These are phyloP conservation scores for Stellera chamaejasme DNA, from an alignment of 345 rosid genomes.

Conservation along the genomic window DNA sequence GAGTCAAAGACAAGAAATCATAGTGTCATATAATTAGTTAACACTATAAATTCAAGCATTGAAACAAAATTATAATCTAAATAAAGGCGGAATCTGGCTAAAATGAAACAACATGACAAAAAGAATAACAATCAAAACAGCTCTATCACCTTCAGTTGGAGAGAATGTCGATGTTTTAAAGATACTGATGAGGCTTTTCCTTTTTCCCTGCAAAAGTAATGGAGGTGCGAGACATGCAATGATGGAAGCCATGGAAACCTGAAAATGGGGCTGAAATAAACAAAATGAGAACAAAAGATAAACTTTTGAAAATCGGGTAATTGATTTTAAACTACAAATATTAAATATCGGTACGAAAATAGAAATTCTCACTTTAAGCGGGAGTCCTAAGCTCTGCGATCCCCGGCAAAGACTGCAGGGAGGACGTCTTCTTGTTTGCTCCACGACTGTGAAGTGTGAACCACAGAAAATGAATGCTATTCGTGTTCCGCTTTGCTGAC, in stretches of 20 bases:
- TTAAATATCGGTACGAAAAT: neutral
- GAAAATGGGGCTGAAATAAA: neutral
- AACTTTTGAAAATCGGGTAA: constrained; percentile 1
- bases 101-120: neutral
- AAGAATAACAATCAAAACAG: too few species aligned
- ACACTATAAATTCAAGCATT: too few species aligned
- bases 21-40: too few species aligned
- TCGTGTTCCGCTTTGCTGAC: too few species aligned
- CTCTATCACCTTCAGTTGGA: constrained; percentile 28
- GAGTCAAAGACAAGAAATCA: too few species aligned
- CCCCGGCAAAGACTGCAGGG: too few species aligned
- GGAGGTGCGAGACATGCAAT: constrained; percentile 36
- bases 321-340: neutral
- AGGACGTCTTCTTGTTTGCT: too few species aligned
- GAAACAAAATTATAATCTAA: too few species aligned
- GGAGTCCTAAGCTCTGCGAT: too few species aligned
- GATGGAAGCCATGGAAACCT: constrained; percentile 53
- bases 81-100: neutral
- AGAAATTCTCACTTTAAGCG: too few species aligned
- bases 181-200: constrained; percentile 25
- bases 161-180: constrained; percentile 31
- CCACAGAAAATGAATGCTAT: too few species aligned
- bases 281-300: neutral
- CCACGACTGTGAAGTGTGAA: too few species aligned
- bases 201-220: constrained; percentile 31